Evolutionary conservation across 495 filamentous ascomycete genomes (phyloP).

Genomic region (Cercophora scortea): DNA sequence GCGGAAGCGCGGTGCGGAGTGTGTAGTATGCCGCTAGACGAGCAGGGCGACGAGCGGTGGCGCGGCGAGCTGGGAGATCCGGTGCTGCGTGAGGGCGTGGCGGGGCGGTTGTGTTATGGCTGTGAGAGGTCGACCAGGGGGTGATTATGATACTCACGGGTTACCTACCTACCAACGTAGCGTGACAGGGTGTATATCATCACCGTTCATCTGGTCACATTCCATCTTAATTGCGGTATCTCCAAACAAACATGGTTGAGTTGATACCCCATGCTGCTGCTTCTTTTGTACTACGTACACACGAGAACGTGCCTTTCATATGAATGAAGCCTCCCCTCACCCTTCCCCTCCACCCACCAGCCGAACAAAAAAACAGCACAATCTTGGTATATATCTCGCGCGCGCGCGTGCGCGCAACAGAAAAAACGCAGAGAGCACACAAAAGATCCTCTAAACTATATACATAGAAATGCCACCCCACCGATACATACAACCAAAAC

Average conservation of each 20-base stretch:
- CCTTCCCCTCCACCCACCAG: too few species aligned
- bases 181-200: too few species aligned
- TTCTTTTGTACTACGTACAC: too few species aligned
- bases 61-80: slow-evolving; percentile 38
- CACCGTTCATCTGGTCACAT: too few species aligned
- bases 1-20: slow-evolving; percentile 30
- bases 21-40: slow-evolving; percentile 43
- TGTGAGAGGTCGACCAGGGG: slow-evolving; percentile 41
- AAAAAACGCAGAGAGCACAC: not conserved
- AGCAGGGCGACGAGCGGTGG: slow-evolving; percentile 39
- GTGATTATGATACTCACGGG: slow-evolving; percentile 5
- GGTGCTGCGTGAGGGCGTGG: not conserved
- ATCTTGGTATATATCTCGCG: too few species aligned
- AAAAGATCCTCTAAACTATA: not conserved
- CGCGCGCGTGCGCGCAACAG: not conserved
- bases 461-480: not conserved
- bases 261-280: too few species aligned
- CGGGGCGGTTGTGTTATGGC: slow-evolving; percentile 40
- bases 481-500: not conserved
- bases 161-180: too few species aligned
- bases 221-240: too few species aligned
- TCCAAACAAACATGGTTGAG: too few species aligned
- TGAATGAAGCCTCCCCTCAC: too few species aligned
- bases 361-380: too few species aligned
- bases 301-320: too few species aligned